Conservation (phyloP, 2,329 filamentous ascomycete species). For the Harringtonia lauricola region DNA sequence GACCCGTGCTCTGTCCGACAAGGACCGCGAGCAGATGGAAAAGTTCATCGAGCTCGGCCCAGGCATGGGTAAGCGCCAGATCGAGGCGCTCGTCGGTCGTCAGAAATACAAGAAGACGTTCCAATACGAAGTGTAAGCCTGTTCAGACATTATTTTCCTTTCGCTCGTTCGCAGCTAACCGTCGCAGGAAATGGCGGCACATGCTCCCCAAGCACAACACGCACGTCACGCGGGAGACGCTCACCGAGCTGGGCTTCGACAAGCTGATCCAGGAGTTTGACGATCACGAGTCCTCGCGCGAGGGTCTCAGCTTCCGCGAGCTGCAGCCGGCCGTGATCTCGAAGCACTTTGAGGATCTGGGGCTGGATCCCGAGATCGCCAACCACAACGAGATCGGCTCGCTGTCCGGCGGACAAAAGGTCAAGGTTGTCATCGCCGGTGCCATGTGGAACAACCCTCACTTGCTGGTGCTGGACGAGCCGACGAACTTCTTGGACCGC, state of each 20-base stretch:
- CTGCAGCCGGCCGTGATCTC: slow-evolving; percentile 89
- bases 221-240: slow-evolving; percentile 85
- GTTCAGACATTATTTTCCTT: neutral
- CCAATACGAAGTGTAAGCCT: slow-evolving; percentile 82
- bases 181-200: slow-evolving; percentile 69
- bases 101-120: slow-evolving; percentile 99
- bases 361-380: slow-evolving; percentile 92
- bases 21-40: slow-evolving; percentile 84
- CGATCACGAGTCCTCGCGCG: slow-evolving; percentile 95
- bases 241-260: slow-evolving; percentile 73
- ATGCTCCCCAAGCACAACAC: slow-evolving; percentile 89
- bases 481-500: slow-evolving; percentile 97
- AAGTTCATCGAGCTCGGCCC: slow-evolving; percentile 78
- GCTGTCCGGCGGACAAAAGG: slow-evolving; percentile 92
- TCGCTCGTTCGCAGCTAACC: slow-evolving; percentile 11
- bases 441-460: slow-evolving; percentile 99
- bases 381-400: slow-evolving; percentile 98
- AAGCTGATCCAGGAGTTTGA: slow-evolving; percentile 98
- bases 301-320: slow-evolving; percentile 91
- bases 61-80: slow-evolving; percentile 62
- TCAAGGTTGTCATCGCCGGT: slow-evolving; percentile 94
- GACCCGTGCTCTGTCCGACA: slow-evolving; percentile 76
- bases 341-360: slow-evolving; percentile 96
- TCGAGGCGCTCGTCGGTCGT: slow-evolving; percentile 86
- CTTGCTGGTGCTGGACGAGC: slow-evolving; percentile 92